Evolutionary conservation across 2,329 filamentous ascomycete species (phyloP).

Genomic region (Colletotrichum abscissum): DNA sequence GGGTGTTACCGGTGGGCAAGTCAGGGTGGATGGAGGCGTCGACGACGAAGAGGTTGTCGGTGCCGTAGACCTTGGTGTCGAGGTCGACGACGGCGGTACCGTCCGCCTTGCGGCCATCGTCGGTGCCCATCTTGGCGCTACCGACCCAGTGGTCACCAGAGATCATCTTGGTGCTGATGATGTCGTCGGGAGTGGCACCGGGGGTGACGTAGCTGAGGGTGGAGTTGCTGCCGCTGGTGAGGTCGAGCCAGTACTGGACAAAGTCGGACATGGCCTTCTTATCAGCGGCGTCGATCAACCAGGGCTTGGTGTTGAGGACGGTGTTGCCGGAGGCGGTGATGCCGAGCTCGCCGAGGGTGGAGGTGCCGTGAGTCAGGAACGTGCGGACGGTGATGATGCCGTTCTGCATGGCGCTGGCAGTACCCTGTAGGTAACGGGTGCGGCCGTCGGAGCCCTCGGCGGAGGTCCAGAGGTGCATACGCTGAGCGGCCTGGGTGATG

Average conservation of each 20-base stretch:
- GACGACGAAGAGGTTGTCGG: slow-evolving; percentile 70
- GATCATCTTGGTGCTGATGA: slow-evolving; percentile 31
- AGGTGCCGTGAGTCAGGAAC: slow-evolving; percentile 41
- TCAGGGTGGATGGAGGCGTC: slow-evolving; percentile 72
- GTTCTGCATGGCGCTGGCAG: slow-evolving; percentile 35
- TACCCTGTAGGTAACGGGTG: slow-evolving; percentile 41
- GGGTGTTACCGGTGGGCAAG: slow-evolving; percentile 36
- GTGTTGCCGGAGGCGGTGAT: slow-evolving; percentile 40
- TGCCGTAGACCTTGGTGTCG: slow-evolving; percentile 69
- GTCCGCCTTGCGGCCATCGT: slow-evolving; percentile 48
- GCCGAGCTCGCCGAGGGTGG: slow-evolving; percentile 39
- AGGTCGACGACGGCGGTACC: slow-evolving; percentile 66
- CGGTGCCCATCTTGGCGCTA: slow-evolving; percentile 54
- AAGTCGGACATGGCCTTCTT: slow-evolving; percentile 35
- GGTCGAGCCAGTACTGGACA: slow-evolving; percentile 31
- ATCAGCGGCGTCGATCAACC: slow-evolving; percentile 39
- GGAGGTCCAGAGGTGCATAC: slow-evolving; percentile 40
- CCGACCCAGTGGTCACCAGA: slow-evolving; percentile 35
- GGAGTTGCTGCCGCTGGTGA: slow-evolving; percentile 30
- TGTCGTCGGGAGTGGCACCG: slow-evolving; percentile 24
- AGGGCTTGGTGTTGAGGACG: slow-evolving; percentile 38
- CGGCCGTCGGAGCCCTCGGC: slow-evolving; percentile 38
- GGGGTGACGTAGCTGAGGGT: slow-evolving; percentile 26
- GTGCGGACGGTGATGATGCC: slow-evolving; percentile 36
- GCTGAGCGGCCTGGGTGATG: slow-evolving; percentile 39